Conservation (phyloP, 2,329 filamentous ascomycete species). For the Stylonectria norvegica region DNA sequence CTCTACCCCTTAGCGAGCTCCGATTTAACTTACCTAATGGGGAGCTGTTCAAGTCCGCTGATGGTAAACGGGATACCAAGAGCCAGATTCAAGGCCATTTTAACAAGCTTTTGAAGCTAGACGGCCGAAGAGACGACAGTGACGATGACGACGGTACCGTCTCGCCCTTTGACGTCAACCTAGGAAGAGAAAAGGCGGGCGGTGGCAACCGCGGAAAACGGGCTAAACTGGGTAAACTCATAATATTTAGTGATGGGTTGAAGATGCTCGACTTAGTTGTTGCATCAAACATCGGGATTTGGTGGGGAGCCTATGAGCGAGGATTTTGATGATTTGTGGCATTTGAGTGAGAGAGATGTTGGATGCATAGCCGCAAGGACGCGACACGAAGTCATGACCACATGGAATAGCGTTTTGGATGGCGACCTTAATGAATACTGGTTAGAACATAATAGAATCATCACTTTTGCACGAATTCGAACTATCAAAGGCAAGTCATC, state of each 20-base stretch:
- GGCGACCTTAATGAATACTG: neutral
- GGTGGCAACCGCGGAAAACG: constrained; percentile 81
- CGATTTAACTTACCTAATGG: constrained; percentile 79
- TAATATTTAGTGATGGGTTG: constrained; percentile 82
- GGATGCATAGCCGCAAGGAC: constrained; percentile 11
- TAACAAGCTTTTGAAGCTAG: constrained; percentile 39
- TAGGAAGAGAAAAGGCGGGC: constrained; percentile 80
- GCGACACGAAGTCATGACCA: constrained; percentile 12
- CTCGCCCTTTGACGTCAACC: constrained; percentile 61
- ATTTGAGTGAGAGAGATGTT: constrained; percentile 17
- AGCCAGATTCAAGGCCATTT: constrained; percentile 41
- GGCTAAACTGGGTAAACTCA: constrained; percentile 90
- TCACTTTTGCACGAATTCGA: too few relatives aligned
- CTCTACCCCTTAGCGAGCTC: constrained; percentile 66
- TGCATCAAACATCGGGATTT: constrained; percentile 85
- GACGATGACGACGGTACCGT: constrained; percentile 38
- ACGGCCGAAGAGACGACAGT: constrained; percentile 32
- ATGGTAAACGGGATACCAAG: constrained; percentile 31
- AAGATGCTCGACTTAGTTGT: constrained; percentile 96
- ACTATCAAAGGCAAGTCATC: neutral
- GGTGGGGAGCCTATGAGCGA: constrained; percentile 84
- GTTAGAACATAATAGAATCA: too few relatives aligned
- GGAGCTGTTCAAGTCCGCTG: constrained; percentile 42
- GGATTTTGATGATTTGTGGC: constrained; percentile 36
- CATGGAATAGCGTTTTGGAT: constrained; percentile 2